phyloP scores from a whole-genome alignment of 208 protist species.

The Trypanosoma melophagium region DNA sequence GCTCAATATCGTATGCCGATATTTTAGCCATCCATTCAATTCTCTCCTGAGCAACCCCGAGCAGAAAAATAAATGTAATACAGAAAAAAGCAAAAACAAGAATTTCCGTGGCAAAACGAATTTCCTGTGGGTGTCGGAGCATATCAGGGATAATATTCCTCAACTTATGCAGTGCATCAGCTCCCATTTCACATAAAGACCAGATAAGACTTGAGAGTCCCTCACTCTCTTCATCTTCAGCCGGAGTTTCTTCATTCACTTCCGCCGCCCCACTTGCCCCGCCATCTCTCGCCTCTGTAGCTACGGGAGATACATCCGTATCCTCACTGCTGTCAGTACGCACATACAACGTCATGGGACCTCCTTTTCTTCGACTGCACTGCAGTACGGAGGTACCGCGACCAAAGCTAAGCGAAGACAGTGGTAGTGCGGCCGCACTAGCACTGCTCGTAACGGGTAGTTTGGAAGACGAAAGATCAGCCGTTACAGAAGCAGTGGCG shows the following conservation, averaged over 20 bases:
- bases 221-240: not conserved
- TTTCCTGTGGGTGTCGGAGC: not conserved
- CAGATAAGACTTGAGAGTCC: not conserved
- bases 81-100: constrained; percentile 68
- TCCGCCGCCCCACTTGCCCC: not conserved
- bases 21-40: constrained; percentile 33
- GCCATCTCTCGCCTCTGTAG: constrained; percentile 1
- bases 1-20: constrained; percentile 42
- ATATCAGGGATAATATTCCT: not conserved
- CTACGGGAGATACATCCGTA: not conserved
- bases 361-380: constrained; percentile 28
- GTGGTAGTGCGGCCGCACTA: constrained; percentile 13
- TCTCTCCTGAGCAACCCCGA: constrained; percentile 33
- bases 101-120: constrained; percentile 5
- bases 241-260: not conserved
- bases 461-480: too few species aligned
- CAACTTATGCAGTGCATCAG: not conserved
- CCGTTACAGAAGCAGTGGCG: too few species aligned
- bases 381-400: constrained; percentile 11
- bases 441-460: not conserved
- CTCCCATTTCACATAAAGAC: not conserved
- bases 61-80: constrained; percentile 51
- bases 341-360: constrained; percentile 37
- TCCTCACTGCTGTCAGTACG: constrained; percentile 14
- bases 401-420: not conserved